phyloP scores from a whole-genome alignment of 768 basidiomycete species.

The Tulasnella sp. region DNA sequence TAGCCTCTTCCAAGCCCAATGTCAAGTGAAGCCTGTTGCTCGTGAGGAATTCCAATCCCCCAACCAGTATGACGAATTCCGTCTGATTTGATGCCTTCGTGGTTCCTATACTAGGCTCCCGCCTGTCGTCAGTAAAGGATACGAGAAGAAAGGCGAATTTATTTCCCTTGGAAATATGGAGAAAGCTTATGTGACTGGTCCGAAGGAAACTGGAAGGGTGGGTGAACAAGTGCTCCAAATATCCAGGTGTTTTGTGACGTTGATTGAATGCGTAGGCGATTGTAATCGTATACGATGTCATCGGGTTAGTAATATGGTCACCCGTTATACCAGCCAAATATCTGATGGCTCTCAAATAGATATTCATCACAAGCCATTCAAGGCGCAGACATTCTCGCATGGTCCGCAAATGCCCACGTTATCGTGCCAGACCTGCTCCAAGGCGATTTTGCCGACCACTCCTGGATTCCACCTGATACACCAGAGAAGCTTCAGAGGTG shows the following conservation, averaged over 20 bases:
- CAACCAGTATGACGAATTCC: too few relatives aligned
- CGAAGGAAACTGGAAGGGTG: not conserved
- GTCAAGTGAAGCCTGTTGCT: too few relatives aligned
- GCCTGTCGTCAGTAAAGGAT: slow-evolving; percentile 13
- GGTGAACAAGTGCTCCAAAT: not conserved
- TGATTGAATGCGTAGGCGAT: too few relatives aligned
- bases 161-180: slow-evolving; percentile 13
- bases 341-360: not conserved
- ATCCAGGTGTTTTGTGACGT: too few relatives aligned
- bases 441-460: slow-evolving; percentile 9
- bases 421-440: slow-evolving; percentile 23
- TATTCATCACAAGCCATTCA: slow-evolving; percentile 8
- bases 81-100: too few relatives aligned
- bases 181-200: slow-evolving; percentile 21
- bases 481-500: not conserved
- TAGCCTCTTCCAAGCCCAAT: too few relatives aligned
- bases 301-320: too few relatives aligned
- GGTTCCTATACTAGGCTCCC: too few relatives aligned
- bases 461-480: not conserved
- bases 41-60: too few relatives aligned
- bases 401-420: not conserved
- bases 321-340: not conserved
- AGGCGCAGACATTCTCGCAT: slow-evolving; percentile 15
- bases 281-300: too few relatives aligned
- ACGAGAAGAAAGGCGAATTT: slow-evolving; percentile 11